Conservation (phyloP, 306 rosid genomes). For the Prunus mume region DNA sequence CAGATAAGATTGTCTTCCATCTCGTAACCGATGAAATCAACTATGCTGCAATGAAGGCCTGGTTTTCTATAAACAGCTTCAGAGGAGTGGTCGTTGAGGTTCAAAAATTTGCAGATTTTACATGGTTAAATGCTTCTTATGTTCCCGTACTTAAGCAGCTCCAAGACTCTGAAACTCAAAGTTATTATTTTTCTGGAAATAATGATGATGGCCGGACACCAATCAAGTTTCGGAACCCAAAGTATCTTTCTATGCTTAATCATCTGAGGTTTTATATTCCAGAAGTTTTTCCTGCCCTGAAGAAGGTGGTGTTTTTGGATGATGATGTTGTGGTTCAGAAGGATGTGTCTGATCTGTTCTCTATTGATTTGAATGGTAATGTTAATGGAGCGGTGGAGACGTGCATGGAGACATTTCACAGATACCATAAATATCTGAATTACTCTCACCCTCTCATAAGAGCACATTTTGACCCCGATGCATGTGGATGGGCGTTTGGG, state of each 20-base stretch:
- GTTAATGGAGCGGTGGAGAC: constrained; percentile 95
- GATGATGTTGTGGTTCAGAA: constrained; percentile 87
- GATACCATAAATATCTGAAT: constrained; percentile 84
- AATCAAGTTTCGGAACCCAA: constrained; percentile 89
- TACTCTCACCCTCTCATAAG: constrained; percentile 85
- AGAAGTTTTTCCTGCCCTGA: constrained; percentile 78
- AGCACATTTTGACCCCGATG: constrained; percentile 85
- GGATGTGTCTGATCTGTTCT: constrained; percentile 74
- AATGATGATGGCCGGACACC: constrained; percentile 65
- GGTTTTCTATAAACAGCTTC: constrained; percentile 70
- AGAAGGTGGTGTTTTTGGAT: constrained; percentile 76
- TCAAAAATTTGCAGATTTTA: constrained; percentile 75
- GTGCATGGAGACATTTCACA: constrained; percentile 93
- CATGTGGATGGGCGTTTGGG: constrained; percentile 98
- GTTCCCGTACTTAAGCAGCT: constrained; percentile 95
- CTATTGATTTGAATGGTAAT: constrained; percentile 64
- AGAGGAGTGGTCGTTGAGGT: constrained; percentile 71
- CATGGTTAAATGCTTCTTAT: constrained; percentile 85
- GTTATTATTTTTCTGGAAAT: constrained; percentile 81
- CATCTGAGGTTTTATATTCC: constrained; percentile 87
- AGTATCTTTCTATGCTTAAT: constrained; percentile 90
- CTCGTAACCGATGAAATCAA: constrained; percentile 85
- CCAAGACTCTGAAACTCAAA: constrained; percentile 86
- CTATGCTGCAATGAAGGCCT: constrained; percentile 81
- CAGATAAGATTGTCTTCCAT: constrained; percentile 73